These are phyloP conservation scores for Euclidium syriacum DNA, from an alignment of 345 rosid genomes.

Conservation along the genomic window DNA sequence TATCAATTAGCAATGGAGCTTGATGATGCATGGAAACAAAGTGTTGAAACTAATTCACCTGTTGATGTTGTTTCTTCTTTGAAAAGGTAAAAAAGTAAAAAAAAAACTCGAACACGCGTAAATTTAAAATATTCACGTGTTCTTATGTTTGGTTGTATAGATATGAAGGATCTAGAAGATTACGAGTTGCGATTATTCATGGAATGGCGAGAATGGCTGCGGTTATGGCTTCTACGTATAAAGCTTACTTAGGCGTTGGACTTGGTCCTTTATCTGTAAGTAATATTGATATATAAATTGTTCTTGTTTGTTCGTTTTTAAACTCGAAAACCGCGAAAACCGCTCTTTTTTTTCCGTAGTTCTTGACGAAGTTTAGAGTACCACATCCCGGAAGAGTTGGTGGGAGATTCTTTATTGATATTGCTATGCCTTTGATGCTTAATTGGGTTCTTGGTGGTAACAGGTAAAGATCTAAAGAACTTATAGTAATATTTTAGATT, in stretches of 20 bases:
- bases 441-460: conserved; percentile 91
- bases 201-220: conserved; percentile 95
- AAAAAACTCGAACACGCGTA: too few species aligned
- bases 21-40: conserved; percentile 63
- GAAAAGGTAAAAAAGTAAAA: too few species aligned
- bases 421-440: conserved; percentile 83
- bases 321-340: neutral
- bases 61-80: conserved; percentile 66
- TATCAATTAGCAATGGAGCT: conserved; percentile 81
- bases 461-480: conserved; percentile 49
- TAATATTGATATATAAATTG: neutral
- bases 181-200: conserved; percentile 81
- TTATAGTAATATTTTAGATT: neutral
- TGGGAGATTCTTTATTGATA: conserved; percentile 71
- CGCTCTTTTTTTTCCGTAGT: conserved; percentile 42
- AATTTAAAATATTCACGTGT: too few species aligned
- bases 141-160: too few species aligned
- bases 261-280: conserved; percentile 89
- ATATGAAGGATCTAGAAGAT: conserved; percentile 68
- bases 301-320: neutral
- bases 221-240: conserved; percentile 91
- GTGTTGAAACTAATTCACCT: conserved; percentile 46
- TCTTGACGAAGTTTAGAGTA: conserved; percentile 76
- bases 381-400: conserved; percentile 90
- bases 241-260: conserved; percentile 93